A percentile compares a stretch with the other conserved stretches of the same genome.
These are phyloP conservation scores for Dichomitus squalens DNA, from an alignment of 1,284 basidiomycete genomes.

Conservation along the genomic window DNA sequence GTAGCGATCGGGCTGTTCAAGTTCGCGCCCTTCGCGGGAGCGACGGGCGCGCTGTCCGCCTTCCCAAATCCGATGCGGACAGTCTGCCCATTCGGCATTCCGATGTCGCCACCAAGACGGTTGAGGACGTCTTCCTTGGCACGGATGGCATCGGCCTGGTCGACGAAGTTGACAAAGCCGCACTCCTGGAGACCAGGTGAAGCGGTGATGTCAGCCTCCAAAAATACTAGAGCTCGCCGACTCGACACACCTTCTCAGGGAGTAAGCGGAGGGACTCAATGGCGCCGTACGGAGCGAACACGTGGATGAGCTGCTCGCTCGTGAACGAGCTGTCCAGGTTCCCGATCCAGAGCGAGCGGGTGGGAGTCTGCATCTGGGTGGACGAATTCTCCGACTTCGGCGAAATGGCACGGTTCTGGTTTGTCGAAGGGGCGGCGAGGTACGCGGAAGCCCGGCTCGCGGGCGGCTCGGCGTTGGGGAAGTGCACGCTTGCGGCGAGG, in stretches of 20 bases:
- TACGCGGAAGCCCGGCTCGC: slow-evolving; percentile 66
- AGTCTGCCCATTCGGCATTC: slow-evolving; percentile 90
- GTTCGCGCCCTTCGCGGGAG: slow-evolving; percentile 77
- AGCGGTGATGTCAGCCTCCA: slow-evolving; percentile 13
- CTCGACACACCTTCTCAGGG: slow-evolving; percentile 84
- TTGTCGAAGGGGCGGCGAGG: slow-evolving; percentile 57
- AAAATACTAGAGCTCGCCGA: neutral
- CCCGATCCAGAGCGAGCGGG: slow-evolving; percentile 96
- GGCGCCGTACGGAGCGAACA: slow-evolving; percentile 95
- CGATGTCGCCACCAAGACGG: slow-evolving; percentile 90
- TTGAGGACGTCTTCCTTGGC: slow-evolving; percentile 97
- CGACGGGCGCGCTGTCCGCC: slow-evolving; percentile 90
- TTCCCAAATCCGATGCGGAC: slow-evolving; percentile 98
- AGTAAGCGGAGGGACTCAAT: slow-evolving; percentile 94
- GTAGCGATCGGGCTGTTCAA: slow-evolving; percentile 62
- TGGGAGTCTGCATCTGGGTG: slow-evolving; percentile 86
- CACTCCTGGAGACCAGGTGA: slow-evolving; percentile 69
- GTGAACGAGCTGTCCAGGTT: slow-evolving; percentile 93
- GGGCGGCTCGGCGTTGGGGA: slow-evolving; percentile 60
- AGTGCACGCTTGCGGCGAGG: slow-evolving; percentile 66
- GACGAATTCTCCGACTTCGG: slow-evolving; percentile 73
- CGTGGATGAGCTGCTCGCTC: slow-evolving; percentile 91
- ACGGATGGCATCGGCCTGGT: slow-evolving; percentile 90
- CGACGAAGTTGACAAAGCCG: slow-evolving; percentile 98
- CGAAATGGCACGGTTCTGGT: slow-evolving; percentile 71